These are phyloP conservation scores for Boletellus dicymbophilus DNA, from an alignment of 1,284 basidiomycete species.

Conservation along the genomic window DNA sequence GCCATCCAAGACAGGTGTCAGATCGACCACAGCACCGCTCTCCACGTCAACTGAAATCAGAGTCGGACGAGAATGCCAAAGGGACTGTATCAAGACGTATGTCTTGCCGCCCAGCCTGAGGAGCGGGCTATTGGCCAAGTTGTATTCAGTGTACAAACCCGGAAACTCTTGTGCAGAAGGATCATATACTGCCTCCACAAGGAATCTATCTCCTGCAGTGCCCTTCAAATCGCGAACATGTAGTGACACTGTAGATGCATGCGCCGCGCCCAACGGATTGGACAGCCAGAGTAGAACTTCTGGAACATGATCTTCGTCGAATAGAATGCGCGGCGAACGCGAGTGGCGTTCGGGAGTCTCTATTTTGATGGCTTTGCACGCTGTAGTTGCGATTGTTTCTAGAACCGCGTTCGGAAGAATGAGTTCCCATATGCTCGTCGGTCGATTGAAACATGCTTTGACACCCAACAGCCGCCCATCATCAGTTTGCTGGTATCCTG, in stretches of 20 bases:
- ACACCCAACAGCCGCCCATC: conserved; percentile 64
- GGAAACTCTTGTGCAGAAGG: conserved; percentile 49
- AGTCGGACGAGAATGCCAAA: conserved; percentile 53
- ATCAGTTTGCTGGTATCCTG: conserved; percentile 57
- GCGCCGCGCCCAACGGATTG: conserved; percentile 57
- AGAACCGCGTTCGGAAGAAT: conserved; percentile 10
- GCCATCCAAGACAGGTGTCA: conserved; percentile 34
- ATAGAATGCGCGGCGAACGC: conserved; percentile 56
- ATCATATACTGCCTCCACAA: conserved; percentile 42
- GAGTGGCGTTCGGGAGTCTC: conserved; percentile 46
- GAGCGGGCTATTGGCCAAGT: conserved; percentile 47
- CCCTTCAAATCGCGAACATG: conserved; percentile 40
- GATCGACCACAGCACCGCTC: conserved; percentile 40
- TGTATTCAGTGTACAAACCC: conserved; percentile 60
- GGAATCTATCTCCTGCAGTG: conserved; percentile 8
- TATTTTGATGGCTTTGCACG: conserved; percentile 37
- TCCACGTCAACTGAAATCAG: conserved; percentile 42
- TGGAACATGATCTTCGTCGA: conserved; percentile 25
- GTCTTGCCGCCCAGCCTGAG: conserved; percentile 31
- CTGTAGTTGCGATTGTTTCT: not conserved
- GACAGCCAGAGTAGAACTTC: conserved; percentile 55
- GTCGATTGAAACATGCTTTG: conserved; percentile 64
- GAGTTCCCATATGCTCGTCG: conserved; percentile 58
- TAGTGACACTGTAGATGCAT: conserved; percentile 56
- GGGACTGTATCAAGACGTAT: conserved; percentile 47